These are phyloP conservation scores for Phytophthora foliorum DNA, from an alignment of 352 stramenopile species.

Conservation along the genomic window DNA sequence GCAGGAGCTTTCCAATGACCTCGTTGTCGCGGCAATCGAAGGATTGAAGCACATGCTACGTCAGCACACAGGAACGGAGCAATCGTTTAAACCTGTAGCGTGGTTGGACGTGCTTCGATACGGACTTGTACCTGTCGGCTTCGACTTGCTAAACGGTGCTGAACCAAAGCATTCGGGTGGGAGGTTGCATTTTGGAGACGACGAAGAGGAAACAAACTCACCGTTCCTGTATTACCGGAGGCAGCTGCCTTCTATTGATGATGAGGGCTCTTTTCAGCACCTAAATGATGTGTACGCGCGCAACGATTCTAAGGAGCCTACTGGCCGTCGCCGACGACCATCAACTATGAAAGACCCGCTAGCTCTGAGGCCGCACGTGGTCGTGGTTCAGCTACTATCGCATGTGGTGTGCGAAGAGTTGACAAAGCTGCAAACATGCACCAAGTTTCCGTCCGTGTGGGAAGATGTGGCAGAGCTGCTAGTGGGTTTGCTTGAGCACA, in stretches of 20 bases:
- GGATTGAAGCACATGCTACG: conserved; percentile 65
- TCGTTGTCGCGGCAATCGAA: conserved; percentile 53
- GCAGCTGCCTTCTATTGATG: conserved; percentile 45
- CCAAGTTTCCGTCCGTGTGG: conserved; percentile 62
- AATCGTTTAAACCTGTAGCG: conserved; percentile 47
- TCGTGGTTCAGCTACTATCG: conserved; percentile 71
- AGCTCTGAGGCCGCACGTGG: conserved; percentile 61
- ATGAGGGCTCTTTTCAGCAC: conserved; percentile 13
- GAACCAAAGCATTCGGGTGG: conserved; percentile 9
- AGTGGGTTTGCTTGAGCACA: conserved; percentile 64
- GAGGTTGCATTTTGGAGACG: conserved; percentile 34
- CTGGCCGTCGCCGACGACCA: conserved; percentile 47
- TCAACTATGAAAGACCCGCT: conserved; percentile 72
- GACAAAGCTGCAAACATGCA: conserved; percentile 49
- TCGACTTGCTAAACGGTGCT: conserved; percentile 55
- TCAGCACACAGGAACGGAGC: conserved; percentile 40
- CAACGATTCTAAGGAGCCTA: conserved; percentile 12
- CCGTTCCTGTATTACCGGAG: conserved; percentile 66
- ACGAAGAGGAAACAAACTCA: conserved; percentile 50
- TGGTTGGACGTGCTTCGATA: conserved; percentile 74
- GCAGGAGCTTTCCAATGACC: conserved; percentile 52
- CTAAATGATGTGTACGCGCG: neutral
- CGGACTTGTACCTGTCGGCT: conserved; percentile 65
- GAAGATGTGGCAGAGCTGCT: conserved; percentile 63
- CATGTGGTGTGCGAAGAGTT: conserved; percentile 73